These are phyloP conservation scores for Bassia scoparia DNA, from an alignment of 148 eudicot genomes.

Conservation along the genomic window DNA sequence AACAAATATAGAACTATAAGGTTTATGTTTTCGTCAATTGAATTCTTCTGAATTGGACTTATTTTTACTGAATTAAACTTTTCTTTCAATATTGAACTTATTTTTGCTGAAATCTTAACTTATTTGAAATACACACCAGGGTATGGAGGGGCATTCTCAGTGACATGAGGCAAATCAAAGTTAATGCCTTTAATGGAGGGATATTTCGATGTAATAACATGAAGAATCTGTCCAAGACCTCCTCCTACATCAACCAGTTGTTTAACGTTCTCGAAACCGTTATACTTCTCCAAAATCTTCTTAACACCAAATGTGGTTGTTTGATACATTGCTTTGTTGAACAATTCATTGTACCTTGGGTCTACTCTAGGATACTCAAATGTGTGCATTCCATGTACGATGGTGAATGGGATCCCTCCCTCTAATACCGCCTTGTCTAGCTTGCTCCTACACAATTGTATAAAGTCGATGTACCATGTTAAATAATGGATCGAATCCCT, in stretches of 20 bases:
- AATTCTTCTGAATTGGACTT: no score
- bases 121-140: no score
- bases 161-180: constrained; percentile 20
- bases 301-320: background rate
- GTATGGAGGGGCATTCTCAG: background rate
- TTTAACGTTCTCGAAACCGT: constrained; percentile 9
- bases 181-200: constrained; percentile 16
- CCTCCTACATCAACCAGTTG: constrained; percentile 22
- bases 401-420: constrained; percentile 11
- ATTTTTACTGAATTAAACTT: no score
- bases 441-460: background rate
- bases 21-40: no score
- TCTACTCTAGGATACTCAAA: constrained; percentile 11
- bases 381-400: constrained; percentile 1
- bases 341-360: constrained; percentile 9
- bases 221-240: constrained; percentile 12
- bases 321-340: constrained; percentile 18
- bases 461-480: no score
- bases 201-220: background rate
- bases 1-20: no score
- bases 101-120: no score
- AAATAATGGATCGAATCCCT: no score
- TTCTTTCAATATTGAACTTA: no score
- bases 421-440: constrained; percentile 8
- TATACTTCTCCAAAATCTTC: background rate